These are phyloP conservation scores for Ogataea henricii DNA, from an alignment of 805 yeast genomes.

Conservation along the genomic window DNA sequence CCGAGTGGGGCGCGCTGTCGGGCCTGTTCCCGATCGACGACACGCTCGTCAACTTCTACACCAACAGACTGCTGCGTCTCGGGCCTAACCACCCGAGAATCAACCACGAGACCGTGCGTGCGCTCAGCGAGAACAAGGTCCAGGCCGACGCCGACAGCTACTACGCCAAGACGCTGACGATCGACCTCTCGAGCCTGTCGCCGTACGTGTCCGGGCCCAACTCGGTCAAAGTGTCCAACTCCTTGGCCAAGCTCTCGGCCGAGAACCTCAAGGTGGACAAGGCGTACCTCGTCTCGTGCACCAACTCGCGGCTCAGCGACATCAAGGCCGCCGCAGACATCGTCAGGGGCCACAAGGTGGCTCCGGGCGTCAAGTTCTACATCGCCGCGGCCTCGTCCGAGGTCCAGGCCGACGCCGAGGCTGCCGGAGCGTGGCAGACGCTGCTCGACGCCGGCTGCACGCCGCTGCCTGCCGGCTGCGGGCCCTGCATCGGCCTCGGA, in stretches of 20 bases:
- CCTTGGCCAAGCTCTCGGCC: conserved; percentile 71
- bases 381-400: conserved; percentile 96
- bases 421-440: conserved; percentile 88
- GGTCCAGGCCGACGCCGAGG: conserved; percentile 91
- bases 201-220: conserved; percentile 97
- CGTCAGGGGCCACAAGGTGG: conserved; percentile 77
- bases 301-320: conserved; percentile 91
- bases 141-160: conserved; percentile 74
- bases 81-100: conserved; percentile 76
- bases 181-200: conserved; percentile 78
- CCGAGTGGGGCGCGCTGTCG: conserved; percentile 98
- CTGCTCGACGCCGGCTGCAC: conserved; percentile 90
- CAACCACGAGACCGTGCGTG: conserved; percentile 58
- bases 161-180: conserved; percentile 84
- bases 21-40: conserved; percentile 97
- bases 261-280: conserved; percentile 81
- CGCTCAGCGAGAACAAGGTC: conserved; percentile 43
- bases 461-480: conserved; percentile 98
- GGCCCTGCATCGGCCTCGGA: conserved; percentile 98
- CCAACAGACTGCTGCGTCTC: conserved; percentile 50
- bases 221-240: conserved; percentile 87
- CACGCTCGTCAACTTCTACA: conserved; percentile 75
- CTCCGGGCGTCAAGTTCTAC: conserved; percentile 90
- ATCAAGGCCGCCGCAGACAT: conserved; percentile 93
- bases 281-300: conserved; percentile 97